phyloP scores from a whole-genome alignment of 1,284 basidiomycete genomes.

The Leccinum subrobustum region DNA sequence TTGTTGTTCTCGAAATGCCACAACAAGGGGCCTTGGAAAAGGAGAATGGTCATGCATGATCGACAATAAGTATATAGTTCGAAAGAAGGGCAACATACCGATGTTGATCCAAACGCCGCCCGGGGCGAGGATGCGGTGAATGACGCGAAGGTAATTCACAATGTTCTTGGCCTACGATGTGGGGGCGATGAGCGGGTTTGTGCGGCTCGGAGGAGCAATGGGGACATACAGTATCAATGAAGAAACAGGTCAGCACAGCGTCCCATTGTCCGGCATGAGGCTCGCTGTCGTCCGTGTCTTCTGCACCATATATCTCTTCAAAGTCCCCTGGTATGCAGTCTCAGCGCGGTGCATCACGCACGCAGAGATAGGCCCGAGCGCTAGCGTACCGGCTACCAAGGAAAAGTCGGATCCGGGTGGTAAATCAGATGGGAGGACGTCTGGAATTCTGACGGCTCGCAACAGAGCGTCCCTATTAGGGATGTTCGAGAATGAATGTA shows the following conservation, averaged over 20 bases:
- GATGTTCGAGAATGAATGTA: constrained; percentile 88
- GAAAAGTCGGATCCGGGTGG: constrained; percentile 70
- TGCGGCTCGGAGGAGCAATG: not conserved
- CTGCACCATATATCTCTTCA: constrained; percentile 83
- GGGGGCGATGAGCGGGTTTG: not conserved
- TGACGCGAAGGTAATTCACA: constrained; percentile 84
- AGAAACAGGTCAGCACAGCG: constrained; percentile 93
- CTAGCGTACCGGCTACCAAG: constrained; percentile 71
- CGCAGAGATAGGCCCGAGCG: too few species aligned
- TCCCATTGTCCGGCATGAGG: constrained; percentile 82
- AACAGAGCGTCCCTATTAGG: constrained; percentile 62
- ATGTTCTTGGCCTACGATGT: constrained; percentile 79
- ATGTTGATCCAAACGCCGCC: constrained; percentile 93
- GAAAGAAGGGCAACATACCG: constrained; percentile 39
- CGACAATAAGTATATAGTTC: not conserved
- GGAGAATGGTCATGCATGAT: not conserved
- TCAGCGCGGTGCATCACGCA: not conserved
- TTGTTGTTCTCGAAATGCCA: constrained; percentile 87
- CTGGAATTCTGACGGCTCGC: constrained; percentile 72
- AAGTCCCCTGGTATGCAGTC: constrained; percentile 67
- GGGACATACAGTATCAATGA: constrained; percentile 81
- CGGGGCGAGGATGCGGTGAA: constrained; percentile 76
- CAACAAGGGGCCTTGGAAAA: constrained; percentile 72
- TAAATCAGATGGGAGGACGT: constrained; percentile 76
- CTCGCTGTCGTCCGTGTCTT: constrained; percentile 46